These are phyloP conservation scores for Laguncularia racemosa DNA, from an alignment of 345 rosid species.

Conservation along the genomic window DNA sequence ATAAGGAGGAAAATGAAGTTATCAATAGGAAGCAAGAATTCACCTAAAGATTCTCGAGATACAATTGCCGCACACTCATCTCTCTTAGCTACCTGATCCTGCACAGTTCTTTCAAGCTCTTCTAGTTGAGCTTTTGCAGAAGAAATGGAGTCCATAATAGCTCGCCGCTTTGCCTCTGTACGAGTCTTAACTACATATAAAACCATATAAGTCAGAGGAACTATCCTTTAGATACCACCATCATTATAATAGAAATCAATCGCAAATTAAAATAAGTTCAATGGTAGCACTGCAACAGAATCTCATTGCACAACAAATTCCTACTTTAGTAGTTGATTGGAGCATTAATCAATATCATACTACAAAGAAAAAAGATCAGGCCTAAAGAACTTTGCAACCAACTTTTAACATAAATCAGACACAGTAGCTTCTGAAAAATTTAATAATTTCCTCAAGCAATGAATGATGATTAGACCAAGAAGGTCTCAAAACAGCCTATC, in stretches of 20 bases:
- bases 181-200: slow-evolving; percentile 62
- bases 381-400: too few relatives aligned
- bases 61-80: slow-evolving; percentile 48
- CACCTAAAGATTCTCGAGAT: slow-evolving; percentile 57
- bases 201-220: not conserved
- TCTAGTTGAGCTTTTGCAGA: slow-evolving; percentile 47
- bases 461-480: too few relatives aligned
- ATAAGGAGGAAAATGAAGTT: not conserved
- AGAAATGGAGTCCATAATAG: slow-evolving; percentile 52
- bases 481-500: too few relatives aligned
- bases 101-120: slow-evolving; percentile 46
- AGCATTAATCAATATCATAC: too few relatives aligned
- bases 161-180: slow-evolving; percentile 70
- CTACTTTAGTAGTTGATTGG: too few relatives aligned
- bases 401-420: too few relatives aligned
- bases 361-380: too few relatives aligned
- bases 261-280: too few relatives aligned
- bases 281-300: too few relatives aligned
- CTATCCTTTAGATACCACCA: not conserved
- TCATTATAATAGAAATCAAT: not conserved
- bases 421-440: too few relatives aligned
- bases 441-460: too few relatives aligned
- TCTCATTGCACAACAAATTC: too few relatives aligned
- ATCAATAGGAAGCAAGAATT: slow-evolving; percentile 7
- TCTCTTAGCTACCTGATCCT: slow-evolving; percentile 53